Evolutionary conservation across 257 asterid species (phyloP), one percentile per base, ranked within the genome.

Genomic region (Scutellaria galericulata): DNA sequence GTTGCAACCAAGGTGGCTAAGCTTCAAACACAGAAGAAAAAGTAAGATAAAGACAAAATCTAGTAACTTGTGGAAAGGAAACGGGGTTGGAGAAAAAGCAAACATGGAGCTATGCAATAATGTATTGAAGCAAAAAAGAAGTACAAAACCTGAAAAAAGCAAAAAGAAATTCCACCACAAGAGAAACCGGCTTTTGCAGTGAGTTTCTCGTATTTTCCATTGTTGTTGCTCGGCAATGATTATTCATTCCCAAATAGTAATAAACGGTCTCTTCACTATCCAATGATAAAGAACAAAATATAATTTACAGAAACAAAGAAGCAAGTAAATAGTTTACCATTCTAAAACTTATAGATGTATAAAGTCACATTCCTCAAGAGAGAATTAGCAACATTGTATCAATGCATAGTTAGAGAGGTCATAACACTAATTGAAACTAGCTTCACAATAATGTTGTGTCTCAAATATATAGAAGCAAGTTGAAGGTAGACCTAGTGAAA

Each of bases 1-100:
- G 39, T 42, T 7, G 45, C 44, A 18, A 39, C 20, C 59, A 24
- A 24, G 54, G 73, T 39, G 12, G 50, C 65, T 51, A 45, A 31
- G 66, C 61, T 52, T 50, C 44, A 52, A 47, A 5, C 0, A 5
- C 0, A 45, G 27, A 46, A 71, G 24, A 31, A 44, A 77, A 39
- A 12, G 60, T 4, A 7, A 12, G 13, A 24, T 24, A 66, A 31
- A 44, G 61, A 46, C 53, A 46, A 64, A 55, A 62, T 27, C 64
- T 62, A 50, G 72, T 51, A 73, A 64, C 42, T 37, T 57, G 48
- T 41, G 3, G 9, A 7, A 42, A 69, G 57, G 15, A 76, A 76
- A 44, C 7, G 12, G 48, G 27, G 15, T 3, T 0, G 51, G 47
- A 4, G 14, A 27, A 12, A 35, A 47, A 37, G 62, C 61, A 35